Evolutionary conservation across 1,284 basidiomycete species (phyloP).

Genomic region (Ganoderma sp.): DNA sequence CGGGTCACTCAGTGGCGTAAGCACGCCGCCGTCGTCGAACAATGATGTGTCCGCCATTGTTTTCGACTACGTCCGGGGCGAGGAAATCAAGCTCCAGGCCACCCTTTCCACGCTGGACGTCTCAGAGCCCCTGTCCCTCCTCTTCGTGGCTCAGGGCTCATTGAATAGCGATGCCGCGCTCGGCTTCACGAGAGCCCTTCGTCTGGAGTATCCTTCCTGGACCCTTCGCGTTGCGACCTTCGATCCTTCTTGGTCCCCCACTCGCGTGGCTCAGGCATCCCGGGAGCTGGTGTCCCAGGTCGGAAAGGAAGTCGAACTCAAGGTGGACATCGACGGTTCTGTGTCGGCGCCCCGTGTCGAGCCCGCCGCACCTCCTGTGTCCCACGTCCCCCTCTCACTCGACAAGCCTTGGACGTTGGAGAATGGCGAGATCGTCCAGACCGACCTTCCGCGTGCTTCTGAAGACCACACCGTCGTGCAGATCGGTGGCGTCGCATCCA

Average conservation of each 20-base stretch:
- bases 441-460: constrained; percentile 7
- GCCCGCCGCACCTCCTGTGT: constrained; percentile 5
- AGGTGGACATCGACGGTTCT: constrained; percentile 16
- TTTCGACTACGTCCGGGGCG: constrained; percentile 25
- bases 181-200: constrained; percentile 30
- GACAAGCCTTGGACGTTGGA: constrained; percentile 23
- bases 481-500: constrained; percentile 15
- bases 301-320: constrained; percentile 22
- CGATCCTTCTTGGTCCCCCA: constrained; percentile 13
- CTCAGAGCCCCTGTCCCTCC: constrained; percentile 16
- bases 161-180: constrained; percentile 28
- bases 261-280: background rate
- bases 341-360: constrained; percentile 24
- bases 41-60: constrained; percentile 13
- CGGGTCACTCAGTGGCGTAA: background rate
- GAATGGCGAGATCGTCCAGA: constrained; percentile 14
- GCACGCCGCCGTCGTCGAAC: background rate
- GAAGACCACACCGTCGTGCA: constrained; percentile 23
- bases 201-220: constrained; percentile 31
- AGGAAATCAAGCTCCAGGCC: constrained; percentile 28
- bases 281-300: background rate
- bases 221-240: constrained; percentile 29
- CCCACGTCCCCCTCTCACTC: constrained; percentile 6
- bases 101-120: constrained; percentile 23
- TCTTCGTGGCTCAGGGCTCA: constrained; percentile 27